Conservation (phyloP, 2,329 filamentous ascomycete genomes). For the Aspergillus aculeatinus region DNA sequence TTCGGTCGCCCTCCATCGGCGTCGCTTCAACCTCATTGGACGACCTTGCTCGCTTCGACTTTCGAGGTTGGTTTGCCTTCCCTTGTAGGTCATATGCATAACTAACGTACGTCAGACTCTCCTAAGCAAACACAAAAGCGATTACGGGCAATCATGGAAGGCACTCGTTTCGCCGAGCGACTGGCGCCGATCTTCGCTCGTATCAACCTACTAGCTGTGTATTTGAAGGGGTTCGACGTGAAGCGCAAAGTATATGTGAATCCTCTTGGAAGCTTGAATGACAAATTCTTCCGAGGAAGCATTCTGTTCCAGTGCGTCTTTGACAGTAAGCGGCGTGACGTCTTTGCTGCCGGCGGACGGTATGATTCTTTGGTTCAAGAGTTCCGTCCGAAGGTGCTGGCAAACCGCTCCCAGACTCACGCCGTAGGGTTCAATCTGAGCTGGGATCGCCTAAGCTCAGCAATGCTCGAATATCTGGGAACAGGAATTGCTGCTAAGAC, state of each 20-base stretch:
- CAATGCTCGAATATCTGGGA: slow-evolving; percentile 55
- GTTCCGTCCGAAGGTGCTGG: slow-evolving; percentile 68
- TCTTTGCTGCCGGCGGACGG: slow-evolving; percentile 89
- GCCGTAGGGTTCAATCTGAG: slow-evolving; percentile 91
- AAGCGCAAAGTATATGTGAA: slow-evolving; percentile 77
- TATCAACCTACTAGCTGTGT: slow-evolving; percentile 73
- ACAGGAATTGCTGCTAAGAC: slow-evolving; percentile 47
- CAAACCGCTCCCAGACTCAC: slow-evolving; percentile 65
- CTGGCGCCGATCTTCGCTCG: slow-evolving; percentile 66
- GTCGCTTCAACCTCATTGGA: slow-evolving; percentile 87
- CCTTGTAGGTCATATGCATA: slow-evolving; percentile 55
- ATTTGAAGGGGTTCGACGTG: slow-evolving; percentile 73
- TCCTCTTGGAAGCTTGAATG: slow-evolving; percentile 83
- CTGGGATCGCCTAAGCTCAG: slow-evolving; percentile 75
- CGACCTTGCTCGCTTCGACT: slow-evolving; percentile 87
- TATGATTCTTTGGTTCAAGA: slow-evolving; percentile 89
- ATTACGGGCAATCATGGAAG: slow-evolving; percentile 54
- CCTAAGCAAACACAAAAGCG: slow-evolving; percentile 73
- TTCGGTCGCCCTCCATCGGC: slow-evolving; percentile 77
- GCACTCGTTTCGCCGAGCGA: slow-evolving; percentile 53
- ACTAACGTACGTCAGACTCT: slow-evolving; percentile 57
- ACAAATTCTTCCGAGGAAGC: slow-evolving; percentile 83
- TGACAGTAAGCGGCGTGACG: slow-evolving; percentile 75
- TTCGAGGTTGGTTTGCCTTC: slow-evolving; percentile 59
- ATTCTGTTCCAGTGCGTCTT: slow-evolving; percentile 88